Evolutionary conservation across 768 basidiomycete species (phyloP).

Genomic region (Mycena crocata): DNA sequence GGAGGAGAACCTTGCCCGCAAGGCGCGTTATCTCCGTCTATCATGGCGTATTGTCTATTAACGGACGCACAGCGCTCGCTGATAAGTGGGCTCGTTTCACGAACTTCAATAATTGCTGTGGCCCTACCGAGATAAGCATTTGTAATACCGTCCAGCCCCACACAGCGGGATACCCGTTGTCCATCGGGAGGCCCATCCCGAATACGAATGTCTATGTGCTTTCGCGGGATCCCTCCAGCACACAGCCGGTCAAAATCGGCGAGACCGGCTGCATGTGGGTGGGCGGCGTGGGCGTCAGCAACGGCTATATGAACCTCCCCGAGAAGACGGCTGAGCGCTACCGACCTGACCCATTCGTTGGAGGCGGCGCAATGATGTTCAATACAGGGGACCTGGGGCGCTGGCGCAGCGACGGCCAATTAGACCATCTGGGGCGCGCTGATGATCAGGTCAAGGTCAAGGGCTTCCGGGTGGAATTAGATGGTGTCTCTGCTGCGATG

Average conservation of each 20-base stretch:
- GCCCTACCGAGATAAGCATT: slow-evolving; percentile 61
- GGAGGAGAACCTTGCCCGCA: slow-evolving; percentile 57
- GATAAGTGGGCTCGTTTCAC: slow-evolving; percentile 35
- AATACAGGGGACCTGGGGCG: slow-evolving; percentile 58
- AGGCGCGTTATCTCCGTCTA: slow-evolving; percentile 40
- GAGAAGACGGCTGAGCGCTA: slow-evolving; percentile 52
- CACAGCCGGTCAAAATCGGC: slow-evolving; percentile 51
- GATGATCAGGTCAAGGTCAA: slow-evolving; percentile 65
- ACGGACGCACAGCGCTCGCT: slow-evolving; percentile 33
- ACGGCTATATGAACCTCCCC: slow-evolving; percentile 43
- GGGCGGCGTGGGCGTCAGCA: slow-evolving; percentile 49
- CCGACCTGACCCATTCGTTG: slow-evolving; percentile 56
- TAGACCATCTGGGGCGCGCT: slow-evolving; percentile 46
- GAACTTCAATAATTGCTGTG: slow-evolving; percentile 56
- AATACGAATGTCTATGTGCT: slow-evolving; percentile 60
- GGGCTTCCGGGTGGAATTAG: slow-evolving; percentile 63
- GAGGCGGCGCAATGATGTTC: slow-evolving; percentile 55
- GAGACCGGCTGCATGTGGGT: slow-evolving; percentile 60
- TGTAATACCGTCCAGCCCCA: slow-evolving; percentile 59
- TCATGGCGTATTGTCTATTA: slow-evolving; percentile 29
- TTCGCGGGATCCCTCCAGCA: slow-evolving; percentile 43
- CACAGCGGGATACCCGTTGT: slow-evolving; percentile 46
- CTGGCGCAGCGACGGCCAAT: slow-evolving; percentile 44
- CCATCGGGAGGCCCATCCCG: slow-evolving; percentile 56
- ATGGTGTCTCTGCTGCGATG: slow-evolving; percentile 61